Conservation (phyloP, 441 rosid species). For the Jatropha podagrica region DNA sequence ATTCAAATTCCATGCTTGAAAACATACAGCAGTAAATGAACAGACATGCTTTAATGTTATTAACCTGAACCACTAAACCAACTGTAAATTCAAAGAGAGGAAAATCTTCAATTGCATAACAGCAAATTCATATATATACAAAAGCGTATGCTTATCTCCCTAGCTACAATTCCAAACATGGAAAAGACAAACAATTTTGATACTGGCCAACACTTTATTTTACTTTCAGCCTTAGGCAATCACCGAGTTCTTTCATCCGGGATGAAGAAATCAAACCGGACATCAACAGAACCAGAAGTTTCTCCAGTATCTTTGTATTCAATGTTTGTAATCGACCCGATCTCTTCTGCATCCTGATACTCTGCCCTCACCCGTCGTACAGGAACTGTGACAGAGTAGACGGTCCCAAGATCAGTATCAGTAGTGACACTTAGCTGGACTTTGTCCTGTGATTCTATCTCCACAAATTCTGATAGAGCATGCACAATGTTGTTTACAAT, state of each 20-base stretch:
- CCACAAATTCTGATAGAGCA: constrained; percentile 92
- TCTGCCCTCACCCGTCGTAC: constrained; percentile 87
- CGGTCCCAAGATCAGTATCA: constrained; percentile 84
- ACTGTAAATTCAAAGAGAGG: constrained; percentile 12
- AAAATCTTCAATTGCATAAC: constrained; percentile 25
- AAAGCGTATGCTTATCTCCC: constrained; percentile 26
- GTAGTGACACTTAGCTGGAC: constrained; percentile 88
- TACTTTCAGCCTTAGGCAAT: constrained; percentile 14
- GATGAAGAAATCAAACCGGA: constrained; percentile 81
- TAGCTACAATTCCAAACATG: constrained; percentile 25
- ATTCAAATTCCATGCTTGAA: constrained; percentile 1
- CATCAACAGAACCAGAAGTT: constrained; percentile 81
- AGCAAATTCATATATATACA: constrained; percentile 42
- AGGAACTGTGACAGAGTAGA: constrained; percentile 93
- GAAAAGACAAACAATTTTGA: constrained; percentile 6
- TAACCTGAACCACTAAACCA: not conserved
- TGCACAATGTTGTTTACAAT: constrained; percentile 82
- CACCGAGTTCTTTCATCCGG: constrained; percentile 54
- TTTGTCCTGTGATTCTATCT: constrained; percentile 96
- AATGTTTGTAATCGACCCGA: constrained; percentile 64
- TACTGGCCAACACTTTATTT: not conserved
- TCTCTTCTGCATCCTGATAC: constrained; percentile 67
- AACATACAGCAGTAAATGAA: not conserved
- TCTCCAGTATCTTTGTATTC: constrained; percentile 77
- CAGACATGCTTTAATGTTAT: not conserved